Evolutionary conservation across 192 early-diverging fungal species (phyloP), one percentile per base, ranked within the genome.

Genomic region (Coemansia sp.): DNA sequence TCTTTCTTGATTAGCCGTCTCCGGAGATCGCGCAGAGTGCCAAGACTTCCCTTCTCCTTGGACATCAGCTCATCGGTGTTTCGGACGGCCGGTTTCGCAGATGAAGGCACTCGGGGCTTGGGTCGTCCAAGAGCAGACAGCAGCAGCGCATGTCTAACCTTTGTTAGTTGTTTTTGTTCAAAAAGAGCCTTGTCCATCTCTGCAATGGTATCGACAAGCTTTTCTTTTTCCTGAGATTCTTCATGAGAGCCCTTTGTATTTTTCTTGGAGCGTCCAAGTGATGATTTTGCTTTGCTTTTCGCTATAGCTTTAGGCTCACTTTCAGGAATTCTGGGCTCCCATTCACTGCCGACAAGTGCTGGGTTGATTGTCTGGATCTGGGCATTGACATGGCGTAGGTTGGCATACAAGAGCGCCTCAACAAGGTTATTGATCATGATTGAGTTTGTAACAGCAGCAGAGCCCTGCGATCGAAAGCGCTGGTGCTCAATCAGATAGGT

Each of bases 341-440:
- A 75, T 37, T 84, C 74, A 38, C 68, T 42, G 60, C 73, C 79
- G 38, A 79, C 67, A 43, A 73, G 64, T 1, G 70, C 50, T 37
- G 81, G 81, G 43, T 72, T 84, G 48, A 79, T 64, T 4, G 81
- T 64, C 63, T 69, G 75, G 8, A 81, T 62, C 22, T 68, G 75
- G 5, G 70, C 76, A 14, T 74, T 72, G 1, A 20, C 41, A 39
- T 78, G 69, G 20, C 69, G 73, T 49, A 85, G 56, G 53, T 78
- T 76, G 25, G 79, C 66, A 40, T 85, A 85, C 39, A 85, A 56
- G 17, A 85, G 68, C 12, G 79, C 69, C 22, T 85, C 84, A n/a
- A 85, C 54, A 22, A 85, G 75, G 53, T 81, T 85, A 51, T 78
- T 85, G 37, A 85, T 75, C 75, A 85, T 81, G 9, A 78, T 67